phyloP scores from a whole-genome alignment of 768 basidiomycete genomes.

The Wakefieldia striispora region DNA sequence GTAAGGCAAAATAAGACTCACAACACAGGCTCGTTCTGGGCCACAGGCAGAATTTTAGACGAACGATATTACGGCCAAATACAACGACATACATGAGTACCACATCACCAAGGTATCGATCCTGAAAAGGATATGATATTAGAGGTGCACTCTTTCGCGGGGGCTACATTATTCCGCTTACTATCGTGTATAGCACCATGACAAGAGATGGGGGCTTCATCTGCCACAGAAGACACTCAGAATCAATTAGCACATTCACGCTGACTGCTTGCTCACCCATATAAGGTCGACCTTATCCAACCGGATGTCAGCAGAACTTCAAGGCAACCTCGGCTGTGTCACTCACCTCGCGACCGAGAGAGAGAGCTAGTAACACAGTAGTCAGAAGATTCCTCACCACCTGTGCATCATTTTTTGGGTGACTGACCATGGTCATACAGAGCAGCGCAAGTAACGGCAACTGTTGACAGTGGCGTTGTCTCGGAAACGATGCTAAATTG shows the following conservation, averaged over 20 bases:
- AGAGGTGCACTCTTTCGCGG: neutral
- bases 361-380: constrained; percentile 15
- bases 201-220: constrained; percentile 27
- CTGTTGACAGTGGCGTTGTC: constrained; percentile 13
- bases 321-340: neutral
- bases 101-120: constrained; percentile 31
- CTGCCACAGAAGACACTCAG: constrained; percentile 10
- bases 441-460: constrained; percentile 27
- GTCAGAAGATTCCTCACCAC: neutral
- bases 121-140: constrained; percentile 17
- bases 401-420: neutral
- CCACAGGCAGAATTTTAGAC: constrained; percentile 2
- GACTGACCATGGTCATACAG: constrained; percentile 30
- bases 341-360: constrained; percentile 29
- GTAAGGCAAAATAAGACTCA: constrained; percentile 7
- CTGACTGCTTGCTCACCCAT: constrained; percentile 22
- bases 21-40: constrained; percentile 19
- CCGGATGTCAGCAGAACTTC: neutral
- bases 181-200: constrained; percentile 24
- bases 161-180: constrained; percentile 6
- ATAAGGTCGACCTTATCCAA: constrained; percentile 27
- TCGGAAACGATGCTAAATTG: neutral
- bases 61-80: neutral
- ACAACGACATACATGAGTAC: constrained; percentile 25
- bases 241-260: neutral